Evolutionary conservation across 176 grass and related monocot species (phyloP).

Genomic region (Cocos nucifera): DNA sequence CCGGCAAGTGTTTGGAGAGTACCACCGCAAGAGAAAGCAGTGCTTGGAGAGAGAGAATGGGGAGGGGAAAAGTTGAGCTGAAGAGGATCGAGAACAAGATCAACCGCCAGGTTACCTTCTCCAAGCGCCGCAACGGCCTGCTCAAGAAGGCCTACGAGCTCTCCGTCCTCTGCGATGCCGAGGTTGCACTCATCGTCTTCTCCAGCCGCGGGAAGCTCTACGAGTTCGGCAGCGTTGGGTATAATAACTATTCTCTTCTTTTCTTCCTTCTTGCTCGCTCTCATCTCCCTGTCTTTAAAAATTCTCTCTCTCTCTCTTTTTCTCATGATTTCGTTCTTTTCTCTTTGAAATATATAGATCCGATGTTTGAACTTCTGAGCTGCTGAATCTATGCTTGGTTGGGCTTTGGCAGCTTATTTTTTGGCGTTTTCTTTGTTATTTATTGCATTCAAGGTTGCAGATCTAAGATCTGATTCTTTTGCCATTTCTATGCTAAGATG

Average conservation of each 20-base stretch:
- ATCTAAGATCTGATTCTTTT: slow-evolving; percentile 34
- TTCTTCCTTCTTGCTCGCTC: background rate
- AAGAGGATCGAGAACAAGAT: slow-evolving; percentile 98
- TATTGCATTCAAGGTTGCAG: slow-evolving; percentile 23
- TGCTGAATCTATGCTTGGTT: too few species aligned
- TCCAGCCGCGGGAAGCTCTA: slow-evolving; percentile 90
- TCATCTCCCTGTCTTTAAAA: too few species aligned
- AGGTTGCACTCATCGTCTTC: slow-evolving; percentile 96
- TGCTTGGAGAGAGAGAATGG: slow-evolving; percentile 26
- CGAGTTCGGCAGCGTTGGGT: slow-evolving; percentile 77
- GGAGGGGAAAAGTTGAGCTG: slow-evolving; percentile 79
- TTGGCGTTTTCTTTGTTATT: slow-evolving; percentile 13
- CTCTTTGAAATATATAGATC: too few species aligned
- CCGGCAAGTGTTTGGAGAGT: too few species aligned
- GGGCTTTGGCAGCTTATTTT: too few species aligned
- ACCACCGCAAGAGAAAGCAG: too few species aligned
- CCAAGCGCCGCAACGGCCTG: slow-evolving; percentile 84
- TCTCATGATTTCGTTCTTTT: too few species aligned
- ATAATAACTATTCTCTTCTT: background rate
- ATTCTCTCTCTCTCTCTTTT: background rate
- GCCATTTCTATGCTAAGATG: slow-evolving; percentile 23
- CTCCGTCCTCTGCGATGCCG: slow-evolving; percentile 90
- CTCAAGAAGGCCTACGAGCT: slow-evolving; percentile 96
- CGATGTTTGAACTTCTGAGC: too few species aligned
- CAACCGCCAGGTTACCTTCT: slow-evolving; percentile 95